A percentile compares a stretch with the other conserved stretches of the same genome.
phyloP scores from a whole-genome alignment of 345 rosid genomes.

The Laguncularia racemosa region DNA sequence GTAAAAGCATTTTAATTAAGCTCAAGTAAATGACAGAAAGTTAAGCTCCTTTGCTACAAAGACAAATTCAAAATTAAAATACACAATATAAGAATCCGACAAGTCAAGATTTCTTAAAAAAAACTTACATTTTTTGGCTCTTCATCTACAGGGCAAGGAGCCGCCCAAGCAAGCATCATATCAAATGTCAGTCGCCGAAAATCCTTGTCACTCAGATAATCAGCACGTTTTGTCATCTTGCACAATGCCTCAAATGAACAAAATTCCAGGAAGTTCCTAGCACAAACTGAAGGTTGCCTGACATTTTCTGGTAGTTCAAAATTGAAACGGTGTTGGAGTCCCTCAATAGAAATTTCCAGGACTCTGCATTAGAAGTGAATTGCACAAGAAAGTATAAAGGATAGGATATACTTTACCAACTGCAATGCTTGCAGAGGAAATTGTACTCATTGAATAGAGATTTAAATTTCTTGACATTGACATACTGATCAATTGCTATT shows the following conservation, averaged over 20 bases:
- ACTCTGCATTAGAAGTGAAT: constrained; percentile 28
- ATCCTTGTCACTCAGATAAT: constrained; percentile 60
- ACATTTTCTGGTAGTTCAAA: constrained; percentile 70
- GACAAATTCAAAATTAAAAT: not conserved
- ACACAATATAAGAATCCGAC: not conserved
- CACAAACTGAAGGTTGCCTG: constrained; percentile 55
- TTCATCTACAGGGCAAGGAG: constrained; percentile 47
- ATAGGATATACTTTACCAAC: not conserved
- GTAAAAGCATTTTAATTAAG: constrained; percentile 6
- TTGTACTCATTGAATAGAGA: not conserved
- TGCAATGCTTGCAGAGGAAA: not conserved
- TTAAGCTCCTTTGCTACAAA: constrained; percentile 3
- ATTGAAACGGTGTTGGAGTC: constrained; percentile 65
- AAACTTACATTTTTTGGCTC: constrained; percentile 34
- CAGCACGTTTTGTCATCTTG: constrained; percentile 30
- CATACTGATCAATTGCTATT: too few relatives aligned
- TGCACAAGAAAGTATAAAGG: not conserved
- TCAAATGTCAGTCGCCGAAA: constrained; percentile 76
- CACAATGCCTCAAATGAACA: constrained; percentile 71
- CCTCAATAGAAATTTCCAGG: constrained; percentile 54
- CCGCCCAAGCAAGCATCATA: constrained; percentile 99
- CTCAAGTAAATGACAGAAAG: constrained; percentile 12
- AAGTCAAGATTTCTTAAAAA: not conserved
- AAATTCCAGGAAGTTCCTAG: constrained; percentile 74
- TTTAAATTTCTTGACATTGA: too few relatives aligned